phyloP scores from a whole-genome alignment of 495 filamentous ascomycete genomes.

The Penicillium lagena region DNA sequence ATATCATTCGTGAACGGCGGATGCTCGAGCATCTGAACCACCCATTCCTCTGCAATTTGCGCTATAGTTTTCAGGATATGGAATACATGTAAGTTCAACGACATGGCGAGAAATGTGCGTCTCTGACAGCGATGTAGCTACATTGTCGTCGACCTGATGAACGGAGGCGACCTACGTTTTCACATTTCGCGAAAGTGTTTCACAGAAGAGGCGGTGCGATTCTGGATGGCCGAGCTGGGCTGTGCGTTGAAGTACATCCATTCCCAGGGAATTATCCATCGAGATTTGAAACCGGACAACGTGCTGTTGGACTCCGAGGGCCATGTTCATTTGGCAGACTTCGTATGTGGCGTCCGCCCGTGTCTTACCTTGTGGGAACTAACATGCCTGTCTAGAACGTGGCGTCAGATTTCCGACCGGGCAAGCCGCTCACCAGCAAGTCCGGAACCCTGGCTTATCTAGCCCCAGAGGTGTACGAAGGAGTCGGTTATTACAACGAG shows the following conservation, averaged over 20 bases:
- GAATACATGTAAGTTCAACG: slow-evolving; percentile 79
- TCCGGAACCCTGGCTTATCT: slow-evolving; percentile 95
- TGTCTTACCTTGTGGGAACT: slow-evolving; percentile 3
- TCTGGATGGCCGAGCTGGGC: slow-evolving; percentile 92
- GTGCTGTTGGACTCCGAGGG: slow-evolving; percentile 89
- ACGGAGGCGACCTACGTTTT: slow-evolving; percentile 91
- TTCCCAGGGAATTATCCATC: slow-evolving; percentile 85
- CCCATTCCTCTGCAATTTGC: slow-evolving; percentile 95
- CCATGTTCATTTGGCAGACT: slow-evolving; percentile 96
- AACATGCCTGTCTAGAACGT: slow-evolving; percentile 64
- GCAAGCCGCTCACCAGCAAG: slow-evolving; percentile 86
- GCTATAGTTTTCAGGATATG: slow-evolving; percentile 98
- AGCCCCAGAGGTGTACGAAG: slow-evolving; percentile 90
- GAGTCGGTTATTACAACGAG: slow-evolving; percentile 75
- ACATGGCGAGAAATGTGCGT: neutral
- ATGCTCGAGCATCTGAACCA: slow-evolving; percentile 99
- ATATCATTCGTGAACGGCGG: slow-evolving; percentile 92
- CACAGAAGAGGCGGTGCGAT: slow-evolving; percentile 92
- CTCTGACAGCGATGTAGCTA: slow-evolving; percentile 55
- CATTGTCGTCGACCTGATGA: slow-evolving; percentile 97
- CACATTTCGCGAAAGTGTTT: slow-evolving; percentile 98
- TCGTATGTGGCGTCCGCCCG: slow-evolving; percentile 53
- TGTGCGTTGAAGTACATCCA: slow-evolving; percentile 93
- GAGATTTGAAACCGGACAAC: slow-evolving; percentile 97
- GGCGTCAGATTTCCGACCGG: slow-evolving; percentile 80